Base-by-base conservation (phyloP, 495 filamentous ascomycete genomes). In the Aspergillus haitiensis region DNA sequence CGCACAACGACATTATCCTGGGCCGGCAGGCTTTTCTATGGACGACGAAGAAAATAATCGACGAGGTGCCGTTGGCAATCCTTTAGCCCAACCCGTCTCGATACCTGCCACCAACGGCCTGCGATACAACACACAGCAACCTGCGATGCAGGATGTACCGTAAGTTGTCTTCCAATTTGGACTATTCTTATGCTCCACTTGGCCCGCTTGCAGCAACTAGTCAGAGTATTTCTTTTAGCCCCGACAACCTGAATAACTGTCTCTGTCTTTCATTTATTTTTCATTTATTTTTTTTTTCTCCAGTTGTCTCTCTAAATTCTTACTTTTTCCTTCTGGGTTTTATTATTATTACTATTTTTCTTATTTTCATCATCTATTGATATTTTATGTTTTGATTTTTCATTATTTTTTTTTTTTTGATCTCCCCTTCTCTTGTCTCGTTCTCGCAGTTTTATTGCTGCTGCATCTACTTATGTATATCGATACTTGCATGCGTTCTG, bases 101-200 rank as follows among this genome's bases (percentile, higher is more conserved):
- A 73, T 79, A 62, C 69, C 75, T 67, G 72, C 71, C 63, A 75
- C 70, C 69, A 79, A 76, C 73, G 72, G 75, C 68, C 66, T 78
- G 65, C 68, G 72, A 65, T 80, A 78, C 74, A 75, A 71, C 66
- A 66, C 75, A 70, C 74, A 74, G 63, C 71, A 72, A 62, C 61
- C 74, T 75, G 69, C 66, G 53, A 64, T 76, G 71, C 75, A 79
- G 55, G 76, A 78, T 70, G 68, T 77, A 65, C 69, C 74, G 78
- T 81, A 80, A 73, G 78, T 80, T 67, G 53, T 73, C 66, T 78
- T 78, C 73, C 52, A 70, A 73, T 75, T 57, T 53, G 60, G 70
- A 67, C 74, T 67, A 60, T 58, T 64, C 68, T 74, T 65, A 66
- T 72, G 58, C 71, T 71, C 68, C 68, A 71, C 64, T 70, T 59